Percentiles rank a stretch among this genome's conserved stretches.
Conservation (phyloP, 192 early-diverging fungal genomes). For the Mortierella antarctica region DNA sequence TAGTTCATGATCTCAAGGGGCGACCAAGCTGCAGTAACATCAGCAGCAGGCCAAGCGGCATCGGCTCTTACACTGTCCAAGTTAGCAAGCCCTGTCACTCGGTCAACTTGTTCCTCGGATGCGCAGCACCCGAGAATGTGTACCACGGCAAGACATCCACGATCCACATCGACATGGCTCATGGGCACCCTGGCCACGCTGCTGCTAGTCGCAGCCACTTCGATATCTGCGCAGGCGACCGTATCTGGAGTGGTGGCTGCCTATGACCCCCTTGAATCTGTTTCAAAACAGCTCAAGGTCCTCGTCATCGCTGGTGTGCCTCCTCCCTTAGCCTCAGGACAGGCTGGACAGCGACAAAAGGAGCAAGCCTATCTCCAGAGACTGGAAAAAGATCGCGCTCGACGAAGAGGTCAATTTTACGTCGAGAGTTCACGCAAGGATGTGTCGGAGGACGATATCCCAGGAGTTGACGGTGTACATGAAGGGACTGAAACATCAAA, state of each 20-base stretch:
- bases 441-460: neutral
- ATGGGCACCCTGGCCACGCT: too few species aligned
- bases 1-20: too few species aligned
- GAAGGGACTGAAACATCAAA: neutral
- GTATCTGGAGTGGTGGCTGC: neutral
- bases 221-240: too few species aligned
- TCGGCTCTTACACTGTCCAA: too few species aligned
- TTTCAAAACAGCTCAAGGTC: constrained; percentile 14
- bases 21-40: too few species aligned
- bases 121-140: too few species aligned
- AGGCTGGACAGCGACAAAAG: neutral
- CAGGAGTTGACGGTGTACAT: neutral
- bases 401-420: constrained; percentile 23
- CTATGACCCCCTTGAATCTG: constrained; percentile 12
- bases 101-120: too few species aligned
- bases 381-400: constrained; percentile 8
- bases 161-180: too few species aligned
- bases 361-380: constrained; percentile 20
- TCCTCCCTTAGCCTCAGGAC: neutral
- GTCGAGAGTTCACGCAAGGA: constrained; percentile 25
- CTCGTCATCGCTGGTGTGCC: constrained; percentile 35
- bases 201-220: too few species aligned
- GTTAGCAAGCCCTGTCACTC: too few species aligned
- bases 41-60: too few species aligned
- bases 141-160: too few species aligned